These are phyloP conservation scores for Glarea lozoyensis DNA, from an alignment of 495 filamentous ascomycete species.

Conservation along the genomic window DNA sequence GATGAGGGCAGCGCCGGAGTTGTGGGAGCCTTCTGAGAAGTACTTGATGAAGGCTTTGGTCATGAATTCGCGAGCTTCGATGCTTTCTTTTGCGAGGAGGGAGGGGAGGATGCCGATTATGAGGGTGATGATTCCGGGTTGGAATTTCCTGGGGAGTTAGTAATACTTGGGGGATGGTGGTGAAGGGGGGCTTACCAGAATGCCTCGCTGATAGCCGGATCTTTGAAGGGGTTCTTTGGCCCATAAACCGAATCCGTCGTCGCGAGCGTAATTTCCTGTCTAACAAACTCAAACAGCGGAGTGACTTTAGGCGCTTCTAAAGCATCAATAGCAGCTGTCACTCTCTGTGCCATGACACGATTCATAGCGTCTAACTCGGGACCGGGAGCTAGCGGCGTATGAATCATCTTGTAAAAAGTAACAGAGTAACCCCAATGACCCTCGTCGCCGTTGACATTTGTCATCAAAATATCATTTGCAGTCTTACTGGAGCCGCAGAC, in stretches of 20 bases:
- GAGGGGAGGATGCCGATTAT: neutral
- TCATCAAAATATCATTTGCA: neutral
- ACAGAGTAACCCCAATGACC: conserved; percentile 6
- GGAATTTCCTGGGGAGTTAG: neutral
- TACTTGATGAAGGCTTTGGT: neutral
- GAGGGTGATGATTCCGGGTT: neutral
- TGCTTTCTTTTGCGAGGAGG: neutral
- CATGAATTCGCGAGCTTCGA: neutral
- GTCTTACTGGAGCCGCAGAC: neutral
- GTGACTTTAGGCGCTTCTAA: conserved; percentile 1
- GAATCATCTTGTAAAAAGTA: neutral
- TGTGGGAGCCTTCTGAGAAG: neutral
- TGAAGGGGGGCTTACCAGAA: neutral
- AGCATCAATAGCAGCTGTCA: neutral
- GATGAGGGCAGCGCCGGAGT: neutral
- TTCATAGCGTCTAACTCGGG: neutral
- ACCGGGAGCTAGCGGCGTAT: neutral
- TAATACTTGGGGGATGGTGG: too few species aligned
- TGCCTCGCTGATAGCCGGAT: conserved; percentile 8
- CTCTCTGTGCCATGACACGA: neutral
- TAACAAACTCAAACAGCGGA: conserved; percentile 22
- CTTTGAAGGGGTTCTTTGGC: conserved; percentile 19
- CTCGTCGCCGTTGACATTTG: conserved; percentile 14
- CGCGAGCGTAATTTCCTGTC: conserved; percentile 17
- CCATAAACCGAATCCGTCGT: conserved; percentile 24